Evolutionary conservation across 345 rosid species (phyloP), one percentile per base, ranked within the genome.

Genomic region (Lepidium africanum): DNA sequence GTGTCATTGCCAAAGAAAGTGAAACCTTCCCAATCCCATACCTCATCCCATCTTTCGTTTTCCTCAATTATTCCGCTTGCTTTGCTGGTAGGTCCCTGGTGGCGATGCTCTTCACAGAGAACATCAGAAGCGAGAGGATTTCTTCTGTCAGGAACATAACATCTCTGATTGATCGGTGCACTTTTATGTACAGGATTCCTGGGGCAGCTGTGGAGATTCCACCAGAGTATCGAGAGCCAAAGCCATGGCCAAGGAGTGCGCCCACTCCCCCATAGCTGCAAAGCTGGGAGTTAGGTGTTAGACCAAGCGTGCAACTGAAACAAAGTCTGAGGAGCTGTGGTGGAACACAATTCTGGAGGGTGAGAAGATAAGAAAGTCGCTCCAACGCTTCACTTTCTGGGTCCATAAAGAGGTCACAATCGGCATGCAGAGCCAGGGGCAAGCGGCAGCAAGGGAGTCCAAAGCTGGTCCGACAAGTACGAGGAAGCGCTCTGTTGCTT

Each of bases 391-490:
- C 48, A 85, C 97, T 81, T 91, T 91, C 82, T 91, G 99, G 39
- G 86, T 83, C 99, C 99, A 94, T 46, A 94, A 65, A 12, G 99
- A 82, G 53, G 88, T 58, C 74, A 89, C 67, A 55, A 94, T 87
- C 32, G 99, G 96, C 96, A 89, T 84, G 87, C 91, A 89, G 51
- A 96, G 99, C 99, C 99, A 94, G 19, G 96, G 97, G 70, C 99
- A 94, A 69, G 96, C 80, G 17, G 87, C 81, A 55, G 89, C 96
- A 38, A 94, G 95, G 53, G 93, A 75, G 66, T 74, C 92, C 71
- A 94, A 72, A 49, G 96, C 90, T n/a, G 91, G 87, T 63, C 83
- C 97, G 35, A 89, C 69, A 23, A 91, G 71, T 21, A 77, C 62
- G 27, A 91, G 93, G 75, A 75, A 80, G 14, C 96, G 86, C 36